Evolutionary conservation across 2,329 filamentous ascomycete genomes (phyloP), one percentile per base, ranked within the genome.

Genomic region (Diaporthe sp.): DNA sequence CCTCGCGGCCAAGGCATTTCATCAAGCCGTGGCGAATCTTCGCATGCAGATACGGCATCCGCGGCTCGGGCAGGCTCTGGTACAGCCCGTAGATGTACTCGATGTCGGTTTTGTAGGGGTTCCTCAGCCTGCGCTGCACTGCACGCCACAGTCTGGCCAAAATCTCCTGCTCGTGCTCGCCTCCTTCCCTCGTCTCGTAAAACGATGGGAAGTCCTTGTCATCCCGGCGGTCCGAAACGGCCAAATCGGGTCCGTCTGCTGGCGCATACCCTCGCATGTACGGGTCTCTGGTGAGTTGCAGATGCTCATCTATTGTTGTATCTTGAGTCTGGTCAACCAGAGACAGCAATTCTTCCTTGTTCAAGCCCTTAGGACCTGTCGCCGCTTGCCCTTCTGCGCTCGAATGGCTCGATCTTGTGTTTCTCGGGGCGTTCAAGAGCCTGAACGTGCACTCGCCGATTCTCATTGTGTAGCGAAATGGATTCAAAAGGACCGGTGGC

Each of bases 1-100:
- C 87, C 12, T 91, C 90, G 61, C 90, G 89, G 28, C 93, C 92
- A 77, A 98, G 90, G 57, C 92, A 90, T 73, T 90, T 91, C 71
- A 98, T 86, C 28, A 98, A 86, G 10, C 86, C 83, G 72, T 92
- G 91, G 25, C 95, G 90, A 65, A 91, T 84, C 17, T 83, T 81
- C 76, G 86, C 85, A 12, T 85, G 84, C 3, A 92, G 81, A 71
- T 88, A 84, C 5, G 87, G 80, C 84, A 90, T 88, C 53, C 89
- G 86, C 7, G 87, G 88, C 74, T 90, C 86, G 0, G 90, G 89
- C 12, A 92, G 79, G 49, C 84, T 81, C 37, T 83, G 80, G 80
- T 92, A 92, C 3, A 87, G 77, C 2, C 86, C 82, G 79, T 89
- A 90, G 76, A 92, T 85, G 2, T 80, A 78, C 44, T 86, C 87